Percentiles rank a stretch among this genome's conserved stretches.
phyloP scores from a whole-genome alignment of 805 yeast species.

The Barnettozyma botsteinii region DNA sequence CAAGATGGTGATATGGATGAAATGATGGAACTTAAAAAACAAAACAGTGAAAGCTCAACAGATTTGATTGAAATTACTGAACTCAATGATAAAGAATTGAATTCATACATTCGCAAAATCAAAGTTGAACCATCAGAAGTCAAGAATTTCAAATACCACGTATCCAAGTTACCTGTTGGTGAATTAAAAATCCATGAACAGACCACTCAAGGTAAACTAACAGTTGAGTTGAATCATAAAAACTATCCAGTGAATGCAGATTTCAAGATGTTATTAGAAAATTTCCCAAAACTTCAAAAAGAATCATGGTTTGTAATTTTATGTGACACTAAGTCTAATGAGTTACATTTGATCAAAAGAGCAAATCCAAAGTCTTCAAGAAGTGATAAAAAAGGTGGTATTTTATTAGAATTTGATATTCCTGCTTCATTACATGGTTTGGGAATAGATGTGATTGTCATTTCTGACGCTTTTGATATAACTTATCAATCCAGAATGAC shows the following conservation, averaged over 20 bases:
- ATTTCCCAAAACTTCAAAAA: constrained; percentile 84
- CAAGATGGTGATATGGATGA: constrained; percentile 19
- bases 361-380: constrained; percentile 50
- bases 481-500: constrained; percentile 31
- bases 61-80: constrained; percentile 16
- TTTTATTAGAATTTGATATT: constrained; percentile 41
- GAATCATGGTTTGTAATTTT: constrained; percentile 87
- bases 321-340: constrained; percentile 43
- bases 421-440: constrained; percentile 44
- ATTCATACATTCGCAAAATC: constrained; percentile 27
- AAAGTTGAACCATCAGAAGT: constrained; percentile 37
- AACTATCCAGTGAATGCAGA: constrained; percentile 43
- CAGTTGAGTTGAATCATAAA: constrained; percentile 47
- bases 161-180: constrained; percentile 59
- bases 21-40: constrained; percentile 1
- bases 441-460: constrained; percentile 40
- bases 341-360: constrained; percentile 63
- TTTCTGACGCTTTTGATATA: constrained; percentile 66
- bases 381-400: constrained; percentile 24
- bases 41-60: not conserved
- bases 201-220: constrained; percentile 29
- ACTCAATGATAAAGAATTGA: constrained; percentile 34
- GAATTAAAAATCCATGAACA: constrained; percentile 35
- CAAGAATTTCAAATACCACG: constrained; percentile 47
- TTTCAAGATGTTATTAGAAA: constrained; percentile 67